Conservation (phyloP, 169 alveolate species). For the Blepharisma undulans region DNA sequence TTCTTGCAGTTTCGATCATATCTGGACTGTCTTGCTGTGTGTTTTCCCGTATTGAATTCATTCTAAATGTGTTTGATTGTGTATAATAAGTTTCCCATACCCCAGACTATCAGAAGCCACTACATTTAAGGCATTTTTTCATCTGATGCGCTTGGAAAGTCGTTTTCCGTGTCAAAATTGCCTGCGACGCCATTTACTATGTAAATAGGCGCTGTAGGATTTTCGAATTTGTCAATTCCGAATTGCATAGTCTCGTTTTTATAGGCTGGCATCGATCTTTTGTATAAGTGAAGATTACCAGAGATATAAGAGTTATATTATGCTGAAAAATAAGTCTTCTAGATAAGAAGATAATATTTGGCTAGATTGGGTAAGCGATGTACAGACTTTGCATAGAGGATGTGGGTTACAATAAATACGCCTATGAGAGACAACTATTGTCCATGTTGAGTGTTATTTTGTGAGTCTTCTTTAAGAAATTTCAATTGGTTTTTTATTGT, state of each 20-base stretch:
- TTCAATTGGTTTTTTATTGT: background rate
- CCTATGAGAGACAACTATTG: constrained; percentile 12
- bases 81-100: constrained; percentile 13
- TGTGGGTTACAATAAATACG: background rate
- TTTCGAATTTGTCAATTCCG: background rate
- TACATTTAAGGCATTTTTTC: background rate
- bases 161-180: background rate
- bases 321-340: background rate
- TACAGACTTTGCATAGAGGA: background rate
- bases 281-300: background rate
- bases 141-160: background rate
- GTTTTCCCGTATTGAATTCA: constrained; percentile 26
- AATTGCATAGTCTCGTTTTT: background rate
- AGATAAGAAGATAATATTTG: background rate
- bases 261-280: background rate
- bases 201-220: constrained; percentile 30
- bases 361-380: background rate
- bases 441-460: background rate
- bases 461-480: constrained; percentile 21
- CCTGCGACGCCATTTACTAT: constrained; percentile 31
- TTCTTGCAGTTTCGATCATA: background rate
- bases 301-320: background rate
- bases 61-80: constrained; percentile 1
- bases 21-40: constrained; percentile 17
- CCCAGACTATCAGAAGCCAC: background rate